These are phyloP conservation scores for Exserohilum rostratum DNA, from an alignment of 2,329 filamentous ascomycete species.

Conservation along the genomic window DNA sequence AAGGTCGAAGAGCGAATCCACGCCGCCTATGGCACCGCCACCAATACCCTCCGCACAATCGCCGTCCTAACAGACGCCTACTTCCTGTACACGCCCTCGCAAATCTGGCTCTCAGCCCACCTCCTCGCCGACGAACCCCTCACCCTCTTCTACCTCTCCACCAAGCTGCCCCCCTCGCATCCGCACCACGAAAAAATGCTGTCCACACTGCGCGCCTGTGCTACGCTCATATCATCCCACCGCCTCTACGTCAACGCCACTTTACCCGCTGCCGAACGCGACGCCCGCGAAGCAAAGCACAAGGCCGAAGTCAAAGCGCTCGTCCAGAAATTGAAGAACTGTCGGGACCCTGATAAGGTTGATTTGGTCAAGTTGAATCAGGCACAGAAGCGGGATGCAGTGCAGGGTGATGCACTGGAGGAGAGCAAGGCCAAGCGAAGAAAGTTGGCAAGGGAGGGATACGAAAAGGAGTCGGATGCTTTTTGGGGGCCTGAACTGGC, in stretches of 20 bases:
- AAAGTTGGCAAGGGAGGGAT: constrained; percentile 53
- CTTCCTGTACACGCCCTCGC: constrained; percentile 91
- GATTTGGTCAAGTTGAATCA: constrained; percentile 73
- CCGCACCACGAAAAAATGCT: constrained; percentile 45
- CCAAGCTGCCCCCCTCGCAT: constrained; percentile 48
- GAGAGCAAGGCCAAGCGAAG: constrained; percentile 53
- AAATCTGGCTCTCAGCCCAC: constrained; percentile 87
- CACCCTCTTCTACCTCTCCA: constrained; percentile 53
- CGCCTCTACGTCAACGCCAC: constrained; percentile 23
- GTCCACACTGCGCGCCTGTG: constrained; percentile 48
- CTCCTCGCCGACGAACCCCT: constrained; percentile 74
- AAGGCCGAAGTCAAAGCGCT: constrained; percentile 59
- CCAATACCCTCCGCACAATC: constrained; percentile 62
- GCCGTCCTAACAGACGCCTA: constrained; percentile 93
- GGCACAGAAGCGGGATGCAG: constrained; percentile 59
- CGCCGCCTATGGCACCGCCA: constrained; percentile 73
- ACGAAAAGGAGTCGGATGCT: constrained; percentile 53
- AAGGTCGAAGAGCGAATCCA: constrained; percentile 55
- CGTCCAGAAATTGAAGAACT: constrained; percentile 73
- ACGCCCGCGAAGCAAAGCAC: constrained; percentile 48
- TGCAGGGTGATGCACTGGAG: constrained; percentile 45
- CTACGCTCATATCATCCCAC: constrained; percentile 47
- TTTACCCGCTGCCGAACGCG: constrained; percentile 35
- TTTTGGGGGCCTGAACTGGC: constrained; percentile 52
- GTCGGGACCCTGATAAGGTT: constrained; percentile 74